These are phyloP conservation scores for Oryza longistaminata DNA, from an alignment of 176 grass and related monocot genomes.

Conservation along the genomic window DNA sequence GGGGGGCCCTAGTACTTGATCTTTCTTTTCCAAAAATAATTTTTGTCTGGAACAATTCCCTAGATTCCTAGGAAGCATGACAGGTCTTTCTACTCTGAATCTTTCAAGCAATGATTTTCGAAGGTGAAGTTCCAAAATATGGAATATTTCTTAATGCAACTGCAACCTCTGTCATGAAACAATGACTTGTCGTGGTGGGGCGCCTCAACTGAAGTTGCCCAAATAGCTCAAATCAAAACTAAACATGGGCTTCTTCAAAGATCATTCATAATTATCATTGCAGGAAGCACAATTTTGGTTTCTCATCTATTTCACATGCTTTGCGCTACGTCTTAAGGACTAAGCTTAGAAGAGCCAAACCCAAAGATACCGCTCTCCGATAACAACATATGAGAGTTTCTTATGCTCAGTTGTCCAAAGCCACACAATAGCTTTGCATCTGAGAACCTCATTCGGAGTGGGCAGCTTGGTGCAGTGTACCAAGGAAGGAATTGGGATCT, in stretches of 20 bases:
- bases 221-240: neutral
- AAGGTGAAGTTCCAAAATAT: constrained; percentile 47
- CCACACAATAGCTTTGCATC: constrained; percentile 12
- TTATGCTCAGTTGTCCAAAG: constrained; percentile 19
- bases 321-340: neutral
- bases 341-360: neutral
- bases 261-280: neutral
- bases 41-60: constrained; percentile 51
- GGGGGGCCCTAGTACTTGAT: constrained; percentile 40
- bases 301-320: neutral
- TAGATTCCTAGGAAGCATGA: constrained; percentile 26
- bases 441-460: neutral
- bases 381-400: constrained; percentile 25
- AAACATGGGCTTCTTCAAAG: neutral
- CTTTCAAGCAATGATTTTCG: constrained; percentile 62
- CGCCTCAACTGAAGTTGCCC: constrained; percentile 6
- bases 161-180: constrained; percentile 20
- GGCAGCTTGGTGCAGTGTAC: constrained; percentile 29
- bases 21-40: constrained; percentile 43
- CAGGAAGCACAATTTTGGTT: neutral
- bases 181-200: constrained; percentile 40
- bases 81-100: constrained; percentile 32
- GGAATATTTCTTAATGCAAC: constrained; percentile 46
- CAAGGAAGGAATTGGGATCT: neutral
- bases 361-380: neutral